Base-by-base conservation (phyloP, 1,139 yeast species). In the Cylindricascospora bacillispora region DNA sequence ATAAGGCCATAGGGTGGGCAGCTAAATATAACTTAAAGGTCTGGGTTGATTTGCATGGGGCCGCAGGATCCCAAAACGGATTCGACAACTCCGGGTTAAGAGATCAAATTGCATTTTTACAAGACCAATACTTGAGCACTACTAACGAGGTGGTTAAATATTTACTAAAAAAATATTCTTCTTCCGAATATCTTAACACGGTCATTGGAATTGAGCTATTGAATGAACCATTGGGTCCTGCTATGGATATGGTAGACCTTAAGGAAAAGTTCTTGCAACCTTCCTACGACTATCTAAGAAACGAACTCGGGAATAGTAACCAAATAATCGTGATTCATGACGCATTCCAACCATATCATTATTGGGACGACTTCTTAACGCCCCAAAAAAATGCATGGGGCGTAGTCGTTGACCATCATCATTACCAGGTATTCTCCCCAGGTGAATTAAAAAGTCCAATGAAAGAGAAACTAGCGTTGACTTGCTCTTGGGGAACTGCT, bases 31-130 rank as follows among this genome's bases (percentile, higher is more conserved):
- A 66, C 28, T 54, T 86, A 43, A 74, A 78, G 52, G 93, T 72
- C 14, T 83, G 95, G 95, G 66, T 86, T 32, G 98, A 86, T 55
- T 61, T 86, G 45, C 98, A 86, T 54, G 97, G 97, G 35, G 92
- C 83, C 17, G 92, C 95, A 28, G 97, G 95, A n/a, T 80, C 94
- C 13, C 97, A 86, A 58, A 86, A 86, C 52, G 95, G 97, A 13
- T 86, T 86, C 52, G 98, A 89, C 55, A 86, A 86, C 60, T 82
- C 95, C 7, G 98, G 98, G 13, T 60, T 71, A 37, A 68, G 95
- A 45, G 95, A 81, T 47, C 38, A 49, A 5, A 46, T 67, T 34
- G 60, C 61, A 6, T 83, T 78, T 70, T 75, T 74, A 54, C 54
- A 70, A 33, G 59, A 63, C 26, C 75, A 71, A 1, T 54, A 56